Conservation (phyloP, 495 filamentous ascomycete species). For the Hypoxylon crocopeplum region DNA sequence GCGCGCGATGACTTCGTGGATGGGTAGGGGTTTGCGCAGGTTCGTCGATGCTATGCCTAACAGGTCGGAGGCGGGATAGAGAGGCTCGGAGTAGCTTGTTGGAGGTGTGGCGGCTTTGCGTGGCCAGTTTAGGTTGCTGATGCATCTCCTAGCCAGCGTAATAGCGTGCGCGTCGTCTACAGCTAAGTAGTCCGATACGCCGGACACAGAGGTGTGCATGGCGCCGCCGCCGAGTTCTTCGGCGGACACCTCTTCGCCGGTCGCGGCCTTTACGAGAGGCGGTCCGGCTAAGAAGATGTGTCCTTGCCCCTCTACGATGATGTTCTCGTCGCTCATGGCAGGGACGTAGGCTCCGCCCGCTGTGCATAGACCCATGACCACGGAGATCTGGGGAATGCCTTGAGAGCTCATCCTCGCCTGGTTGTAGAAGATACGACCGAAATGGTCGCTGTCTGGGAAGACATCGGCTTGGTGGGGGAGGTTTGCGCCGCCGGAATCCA, state of each 20-base stretch:
- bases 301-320: conserved; percentile 93
- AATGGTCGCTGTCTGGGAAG: conserved; percentile 94
- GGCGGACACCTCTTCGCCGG: conserved; percentile 89
- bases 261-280: conserved; percentile 94
- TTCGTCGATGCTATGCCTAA: conserved; percentile 89
- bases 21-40: conserved; percentile 80
- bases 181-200: conserved; percentile 96
- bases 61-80: conserved; percentile 83
- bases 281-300: conserved; percentile 97
- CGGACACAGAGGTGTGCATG: conserved; percentile 87
- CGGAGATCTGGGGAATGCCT: conserved; percentile 91
- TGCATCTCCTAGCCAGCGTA: conserved; percentile 80
- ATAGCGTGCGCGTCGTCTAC: conserved; percentile 94
- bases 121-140: conserved; percentile 90
- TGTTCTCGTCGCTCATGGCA: conserved; percentile 95
- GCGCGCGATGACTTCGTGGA: conserved; percentile 90
- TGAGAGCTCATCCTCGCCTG: conserved; percentile 89
- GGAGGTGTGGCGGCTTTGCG: conserved; percentile 31
- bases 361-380: conserved; percentile 98
- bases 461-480: conserved; percentile 95
- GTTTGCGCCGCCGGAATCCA: conserved; percentile 96
- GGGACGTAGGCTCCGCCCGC: conserved; percentile 97
- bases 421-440: conserved; percentile 98
- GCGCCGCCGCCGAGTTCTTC: conserved; percentile 95
- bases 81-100: conserved; percentile 64